Evolutionary conservation across 208 protist genomes (phyloP).

Genomic region (Leptomonas pyrrhocoris): DNA sequence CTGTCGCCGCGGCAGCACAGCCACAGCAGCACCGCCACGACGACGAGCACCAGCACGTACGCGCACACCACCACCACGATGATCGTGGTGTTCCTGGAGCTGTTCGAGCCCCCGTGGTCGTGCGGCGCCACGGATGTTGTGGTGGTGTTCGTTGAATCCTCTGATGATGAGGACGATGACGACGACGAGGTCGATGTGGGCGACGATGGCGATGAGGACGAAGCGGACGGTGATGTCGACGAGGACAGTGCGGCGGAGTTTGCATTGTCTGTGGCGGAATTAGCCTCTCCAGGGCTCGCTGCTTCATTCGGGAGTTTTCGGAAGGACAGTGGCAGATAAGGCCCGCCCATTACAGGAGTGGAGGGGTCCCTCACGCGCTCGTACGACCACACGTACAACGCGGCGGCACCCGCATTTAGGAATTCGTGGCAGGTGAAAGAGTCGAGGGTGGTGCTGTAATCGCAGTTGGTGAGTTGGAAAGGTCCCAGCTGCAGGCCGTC

Average conservation of each 20-base stretch:
- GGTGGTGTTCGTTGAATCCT: neutral
- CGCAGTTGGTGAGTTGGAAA: conserved; percentile 15
- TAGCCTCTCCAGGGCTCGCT: no score
- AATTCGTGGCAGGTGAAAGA: conserved; percentile 5
- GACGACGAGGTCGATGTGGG: no score
- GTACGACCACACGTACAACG: conserved; percentile 12
- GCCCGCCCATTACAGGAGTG: neutral
- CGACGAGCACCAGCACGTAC: neutral
- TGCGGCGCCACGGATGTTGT: neutral
- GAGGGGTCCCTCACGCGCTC: neutral
- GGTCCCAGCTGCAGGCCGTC: conserved; percentile 18
- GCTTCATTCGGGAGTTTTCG: no score
- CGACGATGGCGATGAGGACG: no score
- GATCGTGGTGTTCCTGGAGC: conserved; percentile 1
- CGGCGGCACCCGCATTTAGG: conserved; percentile 11
- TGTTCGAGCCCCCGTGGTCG: neutral
- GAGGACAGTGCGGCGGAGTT: no score
- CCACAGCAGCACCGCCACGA: conserved; percentile 16
- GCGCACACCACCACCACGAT: conserved; percentile 4
- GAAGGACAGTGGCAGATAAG: no score
- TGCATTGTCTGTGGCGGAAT: no score
- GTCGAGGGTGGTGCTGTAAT: neutral
- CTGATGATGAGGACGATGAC: no score
- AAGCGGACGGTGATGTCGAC: no score
- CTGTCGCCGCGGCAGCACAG: conserved; percentile 28